phyloP scores from a whole-genome alignment of 2,329 filamentous ascomycete species.

The Alternaria gansuensis region DNA sequence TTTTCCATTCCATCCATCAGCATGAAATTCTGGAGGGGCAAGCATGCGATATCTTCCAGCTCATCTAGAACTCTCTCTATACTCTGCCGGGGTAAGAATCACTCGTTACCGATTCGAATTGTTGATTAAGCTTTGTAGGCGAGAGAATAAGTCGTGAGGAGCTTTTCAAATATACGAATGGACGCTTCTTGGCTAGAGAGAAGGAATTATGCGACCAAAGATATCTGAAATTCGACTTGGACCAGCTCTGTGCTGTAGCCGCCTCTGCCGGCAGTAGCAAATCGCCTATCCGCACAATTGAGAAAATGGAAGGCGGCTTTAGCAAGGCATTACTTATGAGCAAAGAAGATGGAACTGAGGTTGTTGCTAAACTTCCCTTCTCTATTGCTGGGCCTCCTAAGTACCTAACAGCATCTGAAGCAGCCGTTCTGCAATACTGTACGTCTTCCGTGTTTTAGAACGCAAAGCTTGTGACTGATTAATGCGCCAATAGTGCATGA shows the following conservation, averaged over 20 bases:
- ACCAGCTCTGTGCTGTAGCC: slow-evolving; percentile 41
- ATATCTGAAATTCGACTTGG: slow-evolving; percentile 42
- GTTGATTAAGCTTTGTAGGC: too few species aligned
- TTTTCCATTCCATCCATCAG: too few species aligned
- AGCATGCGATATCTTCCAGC: too few species aligned
- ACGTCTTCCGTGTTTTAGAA: slow-evolving; percentile 13
- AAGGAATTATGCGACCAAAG: slow-evolving; percentile 31
- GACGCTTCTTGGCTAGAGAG: slow-evolving; percentile 42
- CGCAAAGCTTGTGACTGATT: slow-evolving; percentile 4
- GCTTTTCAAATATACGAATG: slow-evolving; percentile 41
- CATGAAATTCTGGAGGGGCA: too few species aligned
- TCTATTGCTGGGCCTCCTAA: slow-evolving; percentile 43
- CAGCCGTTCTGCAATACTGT: slow-evolving; percentile 49
- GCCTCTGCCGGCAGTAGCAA: slow-evolving; percentile 25
- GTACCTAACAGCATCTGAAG: slow-evolving; percentile 49
- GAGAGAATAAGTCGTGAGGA: slow-evolving; percentile 26
- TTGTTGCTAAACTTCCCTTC: slow-evolving; percentile 37
- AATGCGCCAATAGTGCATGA: slow-evolving; percentile 16
- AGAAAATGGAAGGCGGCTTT: slow-evolving; percentile 49
- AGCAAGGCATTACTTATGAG: slow-evolving; percentile 45
- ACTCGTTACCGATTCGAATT: too few species aligned
- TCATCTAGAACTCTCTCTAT: too few species aligned
- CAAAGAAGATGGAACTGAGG: slow-evolving; percentile 28
- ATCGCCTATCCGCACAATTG: slow-evolving; percentile 40
- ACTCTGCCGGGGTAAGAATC: too few species aligned